A percentile compares a stretch with the other conserved stretches of the same genome.
Conservation (phyloP, 208 protist species). For the Strigomonas culicis region DNA sequence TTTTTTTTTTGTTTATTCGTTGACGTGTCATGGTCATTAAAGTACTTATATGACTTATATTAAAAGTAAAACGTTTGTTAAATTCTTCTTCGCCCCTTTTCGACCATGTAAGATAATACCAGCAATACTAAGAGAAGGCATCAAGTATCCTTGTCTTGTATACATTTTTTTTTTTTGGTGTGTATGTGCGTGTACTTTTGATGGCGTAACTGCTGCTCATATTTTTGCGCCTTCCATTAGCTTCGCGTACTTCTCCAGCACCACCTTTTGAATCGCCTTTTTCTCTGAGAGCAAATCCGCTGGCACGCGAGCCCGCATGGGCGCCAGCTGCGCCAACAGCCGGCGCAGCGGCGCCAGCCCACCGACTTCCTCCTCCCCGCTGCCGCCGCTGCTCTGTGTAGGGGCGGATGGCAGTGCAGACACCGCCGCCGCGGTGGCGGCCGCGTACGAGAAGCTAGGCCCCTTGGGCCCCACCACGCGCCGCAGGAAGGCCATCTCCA, state of each 20-base stretch:
- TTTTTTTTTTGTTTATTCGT: not conserved
- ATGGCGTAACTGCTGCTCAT: not conserved
- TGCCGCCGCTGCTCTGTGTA: not conserved
- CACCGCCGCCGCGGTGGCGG: too few species aligned
- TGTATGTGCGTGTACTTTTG: not conserved
- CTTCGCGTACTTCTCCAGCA: slow-evolving; percentile 21
- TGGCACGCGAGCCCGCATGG: slow-evolving; percentile 22
- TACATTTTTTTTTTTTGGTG: not conserved
- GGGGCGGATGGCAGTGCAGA: not conserved
- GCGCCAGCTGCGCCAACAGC: slow-evolving; percentile 24
- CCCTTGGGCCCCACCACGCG: not conserved
- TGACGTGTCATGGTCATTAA: not conserved
- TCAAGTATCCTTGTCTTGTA: not conserved
- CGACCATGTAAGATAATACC: not conserved
- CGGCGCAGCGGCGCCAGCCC: slow-evolving; percentile 19
- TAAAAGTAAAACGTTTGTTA: not conserved
- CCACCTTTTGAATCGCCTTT: slow-evolving; percentile 12
- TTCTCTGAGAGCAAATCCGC: not conserved
- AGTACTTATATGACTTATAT: not conserved
- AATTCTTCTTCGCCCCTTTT: not conserved
- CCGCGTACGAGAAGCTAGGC: not conserved
- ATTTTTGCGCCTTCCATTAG: slow-evolving; percentile 14
- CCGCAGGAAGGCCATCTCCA: not conserved
- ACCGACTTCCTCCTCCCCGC: not conserved
- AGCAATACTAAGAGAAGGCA: slow-evolving; percentile 2